These are phyloP conservation scores for Trifolium dubium DNA, from an alignment of 306 rosid genomes.

Conservation along the genomic window DNA sequence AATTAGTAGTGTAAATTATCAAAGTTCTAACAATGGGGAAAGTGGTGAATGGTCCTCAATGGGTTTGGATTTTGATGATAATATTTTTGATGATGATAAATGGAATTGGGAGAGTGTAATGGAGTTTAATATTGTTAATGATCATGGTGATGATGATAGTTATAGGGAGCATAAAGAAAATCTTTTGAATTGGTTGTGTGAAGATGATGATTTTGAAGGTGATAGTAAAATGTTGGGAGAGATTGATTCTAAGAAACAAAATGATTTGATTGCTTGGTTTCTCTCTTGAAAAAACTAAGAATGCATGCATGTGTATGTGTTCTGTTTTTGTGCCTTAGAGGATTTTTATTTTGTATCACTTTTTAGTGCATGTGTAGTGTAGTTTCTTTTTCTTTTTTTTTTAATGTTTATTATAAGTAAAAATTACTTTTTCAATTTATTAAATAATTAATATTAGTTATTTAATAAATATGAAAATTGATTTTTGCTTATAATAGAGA, in stretches of 20 bases:
- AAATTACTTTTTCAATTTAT: no score
- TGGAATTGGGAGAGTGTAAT: conserved; percentile 59
- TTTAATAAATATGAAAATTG: no score
- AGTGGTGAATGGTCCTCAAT: conserved; percentile 45
- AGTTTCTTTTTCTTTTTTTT: no score
- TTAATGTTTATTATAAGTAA: neutral
- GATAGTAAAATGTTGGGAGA: conserved; percentile 39
- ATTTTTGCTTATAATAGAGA: no score
- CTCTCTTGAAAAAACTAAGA: conserved; percentile 50
- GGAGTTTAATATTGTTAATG: conserved; percentile 13
- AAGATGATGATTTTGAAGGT: conserved; percentile 52
- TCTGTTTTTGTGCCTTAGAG: neutral
- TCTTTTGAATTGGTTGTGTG: conserved; percentile 52
- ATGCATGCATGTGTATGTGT: neutral
- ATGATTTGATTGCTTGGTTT: conserved; percentile 58
- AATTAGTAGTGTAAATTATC: neutral
- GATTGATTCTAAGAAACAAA: conserved; percentile 46
- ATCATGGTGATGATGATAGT: neutral
- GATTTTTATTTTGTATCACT: neutral
- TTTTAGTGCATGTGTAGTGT: neutral
- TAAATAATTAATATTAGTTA: no score
- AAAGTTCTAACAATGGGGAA: neutral
- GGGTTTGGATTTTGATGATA: conserved; percentile 28
- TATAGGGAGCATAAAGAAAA: conserved; percentile 38
- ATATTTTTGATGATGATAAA: neutral